These are phyloP conservation scores for Ambrosia trifida DNA, from an alignment of 129 eudicot genomes.

Conservation along the genomic window DNA sequence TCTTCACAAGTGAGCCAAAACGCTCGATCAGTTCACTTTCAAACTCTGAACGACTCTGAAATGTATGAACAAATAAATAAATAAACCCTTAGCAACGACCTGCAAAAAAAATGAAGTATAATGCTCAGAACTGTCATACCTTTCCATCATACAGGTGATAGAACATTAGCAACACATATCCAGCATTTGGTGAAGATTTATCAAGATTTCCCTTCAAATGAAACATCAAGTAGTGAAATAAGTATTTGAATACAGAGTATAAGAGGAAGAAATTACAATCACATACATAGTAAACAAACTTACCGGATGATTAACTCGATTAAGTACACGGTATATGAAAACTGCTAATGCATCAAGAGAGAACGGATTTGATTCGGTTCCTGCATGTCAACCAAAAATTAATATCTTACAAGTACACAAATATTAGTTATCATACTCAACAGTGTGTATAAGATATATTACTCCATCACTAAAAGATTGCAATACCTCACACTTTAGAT, in stretches of 20 bases:
- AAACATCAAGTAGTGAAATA: conserved; percentile 19
- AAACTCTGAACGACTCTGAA: conserved; percentile 77
- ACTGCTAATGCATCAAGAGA: conserved; percentile 91
- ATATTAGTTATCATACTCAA: not conserved
- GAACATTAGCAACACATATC: conserved; percentile 90
- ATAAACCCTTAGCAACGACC: not conserved
- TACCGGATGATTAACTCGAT: conserved; percentile 92
- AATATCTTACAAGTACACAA: not conserved
- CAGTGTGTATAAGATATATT: not conserved
- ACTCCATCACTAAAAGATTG: not conserved
- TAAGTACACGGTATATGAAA: conserved; percentile 81
- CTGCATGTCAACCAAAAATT: conserved; percentile 42
- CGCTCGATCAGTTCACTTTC: conserved; percentile 87
- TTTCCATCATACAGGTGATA: conserved; percentile 95
- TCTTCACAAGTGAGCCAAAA: conserved; percentile 92
- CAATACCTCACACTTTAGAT: not conserved
- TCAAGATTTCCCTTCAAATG: conserved; percentile 85
- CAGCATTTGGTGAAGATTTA: conserved; percentile 80
- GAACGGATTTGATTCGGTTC: conserved; percentile 91
- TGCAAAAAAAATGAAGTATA: not conserved
- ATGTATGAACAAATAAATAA: not conserved
- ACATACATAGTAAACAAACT: conserved; percentile 16
- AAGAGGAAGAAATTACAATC: conserved; percentile 17
- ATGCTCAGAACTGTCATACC: conserved; percentile 37
- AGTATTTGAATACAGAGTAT: conserved; percentile 9